Percentiles rank a stretch among this genome's conserved stretches.
Evolutionary conservation across 31 red algal genomes (phyloP).

Genomic region (Porphyra umbilicalis): DNA sequence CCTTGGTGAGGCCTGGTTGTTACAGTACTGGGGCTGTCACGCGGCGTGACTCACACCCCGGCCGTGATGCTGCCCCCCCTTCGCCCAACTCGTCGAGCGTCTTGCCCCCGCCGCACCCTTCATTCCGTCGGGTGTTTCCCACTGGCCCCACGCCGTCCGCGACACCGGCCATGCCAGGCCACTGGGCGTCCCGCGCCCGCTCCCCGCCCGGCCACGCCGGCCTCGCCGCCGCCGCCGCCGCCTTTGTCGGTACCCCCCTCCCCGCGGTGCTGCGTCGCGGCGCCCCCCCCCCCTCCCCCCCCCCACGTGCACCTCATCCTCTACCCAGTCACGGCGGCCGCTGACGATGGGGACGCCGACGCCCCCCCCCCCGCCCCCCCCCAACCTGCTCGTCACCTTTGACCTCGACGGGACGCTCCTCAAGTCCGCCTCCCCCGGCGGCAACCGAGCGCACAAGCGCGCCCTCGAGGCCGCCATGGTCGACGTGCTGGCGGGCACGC

Average conservation of each 20-base stretch:
- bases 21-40: too few relatives aligned
- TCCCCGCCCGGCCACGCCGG: neutral
- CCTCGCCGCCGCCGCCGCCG: neutral
- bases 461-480: conserved; percentile 46
- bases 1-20: too few relatives aligned
- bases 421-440: conserved; percentile 7
- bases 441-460: conserved; percentile 50
- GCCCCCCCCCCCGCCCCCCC: neutral
- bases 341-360: neutral
- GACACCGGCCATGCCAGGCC: neutral
- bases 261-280: neutral
- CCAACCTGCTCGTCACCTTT: conserved; percentile 37
- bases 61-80: too few relatives aligned
- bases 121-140: too few relatives aligned
- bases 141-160: neutral
- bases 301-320: too few relatives aligned
- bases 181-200: neutral
- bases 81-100: too few relatives aligned
- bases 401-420: conserved; percentile 78
- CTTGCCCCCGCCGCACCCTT: too few relatives aligned
- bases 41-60: too few relatives aligned
- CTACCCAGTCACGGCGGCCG: neutral
- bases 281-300: neutral
- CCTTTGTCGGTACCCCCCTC: neutral
- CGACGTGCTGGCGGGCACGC: conserved; percentile 25